Base-by-base conservation (phyloP, 2,329 filamentous ascomycete species). In the Scorias spongiosa region DNA sequence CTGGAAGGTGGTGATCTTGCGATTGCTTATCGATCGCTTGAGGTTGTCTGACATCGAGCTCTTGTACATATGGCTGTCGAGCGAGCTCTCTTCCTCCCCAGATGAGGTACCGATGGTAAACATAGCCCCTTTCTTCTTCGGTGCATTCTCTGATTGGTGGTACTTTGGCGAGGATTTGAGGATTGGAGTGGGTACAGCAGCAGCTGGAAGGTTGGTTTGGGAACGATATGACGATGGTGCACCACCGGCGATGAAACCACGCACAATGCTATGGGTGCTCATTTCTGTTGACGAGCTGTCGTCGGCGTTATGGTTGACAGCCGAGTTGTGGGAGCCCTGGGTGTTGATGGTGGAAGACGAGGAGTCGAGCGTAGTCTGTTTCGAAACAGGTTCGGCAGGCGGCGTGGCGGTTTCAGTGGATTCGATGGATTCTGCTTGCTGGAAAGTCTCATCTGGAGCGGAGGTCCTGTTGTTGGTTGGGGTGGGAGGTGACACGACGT, bases 61-160 rank as follows among this genome's bases (percentile, higher is more conserved):
- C 42, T 69, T 70, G 11, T 64, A 62, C 12, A 53, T 69, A 51
- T 70, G 68, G 39, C 74, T 71, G 49, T 81, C 76, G 39, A 80
- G 73, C 0, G 86, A 93, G 61, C 80, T 84, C 47, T 91, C 85
- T 49, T 86, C 86, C 52, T 88, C 86, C 28, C 81, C 87, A 42
- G 84, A 93, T 1, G 86, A 93, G 15, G 57, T 58, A 41, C 87
- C 87, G 6, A 94, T 72, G 5, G 74, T 76, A 60, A 87, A 87
- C 59, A 80, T 78, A 41, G 77, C 72, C 54, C 76, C 75, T 54
- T 86, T 81, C 51, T 75, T 76, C 38, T 40, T 40, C 32, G 32
- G 32, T 12, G 32, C 32, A 6, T 4, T 20, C 66, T 82, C 85
- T 46, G 54, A 57, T 52, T 48, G 57, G 48, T 50, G 51, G 39